A percentile compares a stretch with the other conserved stretches of the same genome.
Evolutionary conservation across 73 alveolate species (phyloP).

Genomic region (Paramecium bursaria): DNA sequence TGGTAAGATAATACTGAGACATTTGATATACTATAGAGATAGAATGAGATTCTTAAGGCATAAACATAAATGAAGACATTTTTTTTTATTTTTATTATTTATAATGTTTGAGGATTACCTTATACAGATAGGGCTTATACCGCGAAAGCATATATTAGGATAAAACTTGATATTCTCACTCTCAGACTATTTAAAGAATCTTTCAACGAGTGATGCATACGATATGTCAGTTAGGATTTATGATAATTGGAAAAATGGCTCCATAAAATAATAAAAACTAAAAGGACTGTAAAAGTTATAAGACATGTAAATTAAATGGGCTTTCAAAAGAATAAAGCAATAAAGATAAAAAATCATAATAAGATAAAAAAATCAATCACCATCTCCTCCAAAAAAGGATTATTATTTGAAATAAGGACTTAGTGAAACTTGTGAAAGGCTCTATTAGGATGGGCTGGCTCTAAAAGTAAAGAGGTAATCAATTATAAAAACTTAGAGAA

Average conservation of each 20-base stretch:
- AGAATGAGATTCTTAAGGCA: background rate
- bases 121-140: slow-evolving; percentile 14
- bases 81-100: slow-evolving; percentile 5
- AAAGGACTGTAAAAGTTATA: background rate
- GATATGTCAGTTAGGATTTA: slow-evolving; percentile 42
- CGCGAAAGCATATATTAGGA: background rate
- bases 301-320: background rate
- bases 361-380: background rate
- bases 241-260: slow-evolving; percentile 4
- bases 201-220: slow-evolving; percentile 20
- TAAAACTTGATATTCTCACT: slow-evolving; percentile 12
- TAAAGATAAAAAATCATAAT: background rate
- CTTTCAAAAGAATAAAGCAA: background rate
- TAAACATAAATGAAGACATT: slow-evolving; percentile 25
- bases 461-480: slow-evolving; percentile 38
- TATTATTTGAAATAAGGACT: background rate
- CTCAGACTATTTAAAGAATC: slow-evolving; percentile 51
- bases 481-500: slow-evolving; percentile 24
- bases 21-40: slow-evolving; percentile 11
- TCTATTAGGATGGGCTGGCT: slow-evolving; percentile 37
- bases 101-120: slow-evolving; percentile 42
- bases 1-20: slow-evolving; percentile 23
- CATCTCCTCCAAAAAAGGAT: slow-evolving; percentile 10
- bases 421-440: slow-evolving; percentile 53
- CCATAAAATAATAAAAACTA: no score